phyloP scores from a whole-genome alignment of 2,329 filamentous ascomycete species.

The Arthroderma sp. region DNA sequence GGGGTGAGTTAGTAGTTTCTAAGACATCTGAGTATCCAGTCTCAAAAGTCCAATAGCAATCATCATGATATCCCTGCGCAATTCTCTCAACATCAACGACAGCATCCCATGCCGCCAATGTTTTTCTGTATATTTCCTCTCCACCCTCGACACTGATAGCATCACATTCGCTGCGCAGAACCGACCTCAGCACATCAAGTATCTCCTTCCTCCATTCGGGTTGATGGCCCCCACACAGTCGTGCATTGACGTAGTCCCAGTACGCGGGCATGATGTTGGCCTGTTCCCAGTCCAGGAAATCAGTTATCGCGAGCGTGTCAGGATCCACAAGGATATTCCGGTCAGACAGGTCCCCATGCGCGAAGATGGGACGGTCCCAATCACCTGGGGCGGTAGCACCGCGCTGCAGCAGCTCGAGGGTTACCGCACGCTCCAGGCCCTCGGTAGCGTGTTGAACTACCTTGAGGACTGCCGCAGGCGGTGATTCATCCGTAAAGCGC shows the following conservation, averaged over 20 bases:
- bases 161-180: slow-evolving; percentile 9
- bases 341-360: slow-evolving; percentile 10
- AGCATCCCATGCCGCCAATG: slow-evolving; percentile 8
- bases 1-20: not conserved
- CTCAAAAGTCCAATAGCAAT: slow-evolving; percentile 10
- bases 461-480: no score
- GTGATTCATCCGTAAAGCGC: no score
- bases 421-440: slow-evolving; percentile 4
- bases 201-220: slow-evolving; percentile 9
- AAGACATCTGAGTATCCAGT: slow-evolving; percentile 5
- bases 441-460: no score
- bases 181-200: slow-evolving; percentile 11
- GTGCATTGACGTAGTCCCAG: slow-evolving; percentile 10
- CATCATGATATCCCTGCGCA: slow-evolving; percentile 8
- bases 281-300: slow-evolving; percentile 11
- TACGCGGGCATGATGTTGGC: slow-evolving; percentile 10
- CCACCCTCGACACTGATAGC: slow-evolving; percentile 1
- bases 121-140: slow-evolving; percentile 9
- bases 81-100: slow-evolving; percentile 9
- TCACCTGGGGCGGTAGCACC: slow-evolving; percentile 5
- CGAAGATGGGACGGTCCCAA: slow-evolving; percentile 10
- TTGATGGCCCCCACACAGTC: slow-evolving; percentile 9
- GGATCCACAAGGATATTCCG: slow-evolving; percentile 10
- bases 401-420: slow-evolving; percentile 9
- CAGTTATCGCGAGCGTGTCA: slow-evolving; percentile 8